phyloP scores from a whole-genome alignment of 768 basidiomycete species.

The Ramaria sp. region DNA sequence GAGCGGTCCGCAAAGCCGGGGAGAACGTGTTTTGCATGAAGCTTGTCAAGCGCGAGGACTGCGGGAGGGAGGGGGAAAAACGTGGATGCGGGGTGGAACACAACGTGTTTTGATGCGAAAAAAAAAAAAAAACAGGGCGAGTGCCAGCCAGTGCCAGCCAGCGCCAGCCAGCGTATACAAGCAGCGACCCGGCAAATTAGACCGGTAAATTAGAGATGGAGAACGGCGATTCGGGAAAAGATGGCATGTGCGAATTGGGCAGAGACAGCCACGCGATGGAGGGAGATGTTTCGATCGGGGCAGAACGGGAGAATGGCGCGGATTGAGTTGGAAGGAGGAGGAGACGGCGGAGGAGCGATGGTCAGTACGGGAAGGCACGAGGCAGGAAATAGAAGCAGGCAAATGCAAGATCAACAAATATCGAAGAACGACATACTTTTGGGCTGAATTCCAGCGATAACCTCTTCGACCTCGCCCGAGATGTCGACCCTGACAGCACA shows the following conservation, averaged over 20 bases:
- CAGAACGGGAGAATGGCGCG: too few relatives aligned
- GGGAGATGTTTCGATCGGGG: too few relatives aligned
- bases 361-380: too few relatives aligned
- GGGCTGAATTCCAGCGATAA: slow-evolving; percentile 51
- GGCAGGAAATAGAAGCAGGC: too few relatives aligned
- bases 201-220: background rate
- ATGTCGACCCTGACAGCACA: slow-evolving; percentile 67
- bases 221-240: background rate
- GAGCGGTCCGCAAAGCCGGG: slow-evolving; percentile 95
- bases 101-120: too few relatives aligned
- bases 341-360: too few relatives aligned
- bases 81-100: background rate
- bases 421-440: slow-evolving; percentile 54
- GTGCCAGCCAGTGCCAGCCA: too few relatives aligned
- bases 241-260: background rate
- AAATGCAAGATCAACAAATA: too few relatives aligned
- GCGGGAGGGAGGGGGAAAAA: background rate
- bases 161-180: too few relatives aligned
- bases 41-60: slow-evolving; percentile 88
- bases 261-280: background rate
- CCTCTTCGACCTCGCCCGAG: slow-evolving; percentile 79
- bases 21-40: slow-evolving; percentile 91
- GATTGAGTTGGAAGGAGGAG: too few relatives aligned
- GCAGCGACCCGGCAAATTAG: background rate
- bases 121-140: too few relatives aligned